Base-by-base conservation (phyloP, 1,284 basidiomycete genomes). In the Leccinum pachyderme region DNA sequence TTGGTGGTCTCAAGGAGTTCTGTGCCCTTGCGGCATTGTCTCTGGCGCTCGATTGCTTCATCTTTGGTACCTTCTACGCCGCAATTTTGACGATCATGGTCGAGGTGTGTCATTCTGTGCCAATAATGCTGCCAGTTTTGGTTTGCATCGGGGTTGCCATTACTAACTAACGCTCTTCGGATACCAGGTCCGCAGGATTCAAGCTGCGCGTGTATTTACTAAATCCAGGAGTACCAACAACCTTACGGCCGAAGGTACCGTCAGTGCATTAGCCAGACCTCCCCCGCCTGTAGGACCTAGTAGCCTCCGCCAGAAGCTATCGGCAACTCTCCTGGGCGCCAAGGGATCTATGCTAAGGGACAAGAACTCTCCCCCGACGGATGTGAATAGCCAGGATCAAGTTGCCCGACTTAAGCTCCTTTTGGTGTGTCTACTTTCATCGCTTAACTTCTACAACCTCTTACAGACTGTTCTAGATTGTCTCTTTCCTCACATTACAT, bases 71-170 rank as follows among this genome's bases (percentile, higher is more conserved):
- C 0, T 97, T 98, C 75, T 91, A 95, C 70, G 82, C 91, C 1
- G 87, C 92, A 3, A 86, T 98, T 56, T 77, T 99, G 58, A 88
- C 87, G 41, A 82, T 99, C 70, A 97, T 98, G 90, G 89, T 98
- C 63, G 96, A 98, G 79, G 90, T 92, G 60, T 66, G 81, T 72
- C 56, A 27, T 53, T 62, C 5, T 47, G 31, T 13, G 3, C 47
- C 33, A 7, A 33, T 31, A 25, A 51, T 22, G 37, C 11, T 35
- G 33, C 15, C 15, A 18, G 22, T 53, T 53, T 25, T 22, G 49
- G 52, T 13, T 47, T 2, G 55, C 56, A 63, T 69, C 62, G 61
- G 55, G 66, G 59, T 59, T 29, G 29, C 5, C 2, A 25, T 49
- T 27, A 5, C 51, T 63, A 48, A 63, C 28, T 7, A 9, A 4